phyloP scores from a whole-genome alignment of 768 basidiomycete genomes.

The Termitomyces sp. region DNA sequence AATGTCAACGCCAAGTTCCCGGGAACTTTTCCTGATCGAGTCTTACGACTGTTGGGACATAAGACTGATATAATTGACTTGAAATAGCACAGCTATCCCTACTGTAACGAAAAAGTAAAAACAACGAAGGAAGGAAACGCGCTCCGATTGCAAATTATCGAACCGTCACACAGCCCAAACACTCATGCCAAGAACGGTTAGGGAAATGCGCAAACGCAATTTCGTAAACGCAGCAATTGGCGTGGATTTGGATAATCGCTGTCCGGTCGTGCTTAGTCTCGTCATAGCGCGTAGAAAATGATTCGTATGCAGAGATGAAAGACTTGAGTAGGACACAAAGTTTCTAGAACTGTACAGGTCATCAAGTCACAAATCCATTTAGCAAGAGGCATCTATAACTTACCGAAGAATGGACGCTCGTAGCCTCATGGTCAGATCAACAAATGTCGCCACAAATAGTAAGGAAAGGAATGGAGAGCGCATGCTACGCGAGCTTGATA shows the following conservation, averaged over 20 bases:
- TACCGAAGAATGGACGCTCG: background rate
- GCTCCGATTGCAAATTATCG: conserved; percentile 11
- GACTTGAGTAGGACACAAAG: background rate
- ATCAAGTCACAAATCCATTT: no score
- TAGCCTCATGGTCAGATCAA: background rate
- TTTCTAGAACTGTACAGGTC: background rate
- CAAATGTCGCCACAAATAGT: background rate
- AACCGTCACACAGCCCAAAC: conserved; percentile 9
- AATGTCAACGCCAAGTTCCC: background rate
- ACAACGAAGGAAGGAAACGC: background rate
- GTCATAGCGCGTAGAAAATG: background rate
- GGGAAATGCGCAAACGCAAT: background rate
- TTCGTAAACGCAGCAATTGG: conserved; percentile 5
- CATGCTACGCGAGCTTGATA: background rate
- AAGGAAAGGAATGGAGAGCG: no score
- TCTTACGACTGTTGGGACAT: background rate
- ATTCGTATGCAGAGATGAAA: background rate
- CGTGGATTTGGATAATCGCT: background rate
- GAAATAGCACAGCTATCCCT: no score
- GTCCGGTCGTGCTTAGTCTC: conserved; percentile 1
- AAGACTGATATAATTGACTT: no score
- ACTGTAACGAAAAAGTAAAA: background rate
- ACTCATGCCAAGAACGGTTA: conserved; percentile 4
- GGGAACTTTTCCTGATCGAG: background rate
- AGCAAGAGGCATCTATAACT: background rate